Evolutionary conservation across 768 basidiomycete genomes (phyloP).

Genomic region (Serendipita vermifera): DNA sequence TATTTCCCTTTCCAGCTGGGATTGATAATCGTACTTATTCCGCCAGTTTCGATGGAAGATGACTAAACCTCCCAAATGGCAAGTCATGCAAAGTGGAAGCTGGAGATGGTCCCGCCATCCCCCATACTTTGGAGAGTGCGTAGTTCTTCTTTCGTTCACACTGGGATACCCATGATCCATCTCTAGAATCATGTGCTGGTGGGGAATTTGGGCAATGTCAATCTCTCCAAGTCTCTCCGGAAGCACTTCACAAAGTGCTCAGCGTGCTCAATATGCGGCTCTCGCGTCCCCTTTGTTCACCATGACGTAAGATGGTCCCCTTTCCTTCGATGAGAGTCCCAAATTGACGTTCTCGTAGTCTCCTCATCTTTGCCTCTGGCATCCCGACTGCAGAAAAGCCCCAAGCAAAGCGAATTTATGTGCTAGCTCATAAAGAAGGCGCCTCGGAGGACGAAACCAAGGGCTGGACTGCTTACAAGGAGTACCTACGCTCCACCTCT

Average conservation of each 20-base stretch:
- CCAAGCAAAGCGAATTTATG: constrained; percentile 44
- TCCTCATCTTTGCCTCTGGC: constrained; percentile 55
- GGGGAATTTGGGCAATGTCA: constrained; percentile 50
- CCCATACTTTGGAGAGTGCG: constrained; percentile 59
- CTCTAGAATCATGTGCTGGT: constrained; percentile 46
- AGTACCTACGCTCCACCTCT: constrained; percentile 43
- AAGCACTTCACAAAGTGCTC: constrained; percentile 28
- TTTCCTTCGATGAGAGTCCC: background rate
- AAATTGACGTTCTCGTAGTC: constrained; percentile 22
- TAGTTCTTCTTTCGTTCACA: constrained; percentile 16
- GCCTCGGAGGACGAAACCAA: constrained; percentile 21
- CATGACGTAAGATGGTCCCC: constrained; percentile 36
- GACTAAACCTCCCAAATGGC: background rate
- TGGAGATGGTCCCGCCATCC: constrained; percentile 54
- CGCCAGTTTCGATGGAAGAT: constrained; percentile 10
- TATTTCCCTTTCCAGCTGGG: constrained; percentile 14
- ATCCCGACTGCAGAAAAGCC: constrained; percentile 61
- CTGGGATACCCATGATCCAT: background rate
- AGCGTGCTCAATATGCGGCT: constrained; percentile 45
- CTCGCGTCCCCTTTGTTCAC: constrained; percentile 55
- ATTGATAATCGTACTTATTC: background rate
- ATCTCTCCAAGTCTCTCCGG: constrained; percentile 46
- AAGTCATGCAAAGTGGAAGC: constrained; percentile 30
- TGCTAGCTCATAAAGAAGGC: constrained; percentile 34
- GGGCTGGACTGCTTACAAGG: constrained; percentile 43